phyloP scores from a whole-genome alignment of 495 filamentous ascomycete species.

The Penicillium coffeae region DNA sequence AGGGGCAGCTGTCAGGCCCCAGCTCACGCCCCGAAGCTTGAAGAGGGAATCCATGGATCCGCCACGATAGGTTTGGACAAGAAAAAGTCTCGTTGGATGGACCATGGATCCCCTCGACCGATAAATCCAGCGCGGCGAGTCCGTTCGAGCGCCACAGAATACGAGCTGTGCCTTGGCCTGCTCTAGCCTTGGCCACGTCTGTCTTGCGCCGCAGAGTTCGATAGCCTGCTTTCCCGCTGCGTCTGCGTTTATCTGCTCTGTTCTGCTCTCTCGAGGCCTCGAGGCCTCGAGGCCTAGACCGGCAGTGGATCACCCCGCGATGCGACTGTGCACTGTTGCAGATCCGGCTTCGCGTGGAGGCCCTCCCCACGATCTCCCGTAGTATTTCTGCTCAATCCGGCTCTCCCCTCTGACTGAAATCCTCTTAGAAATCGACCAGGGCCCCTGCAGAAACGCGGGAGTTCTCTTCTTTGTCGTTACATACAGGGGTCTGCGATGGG shows the following conservation, averaged over 20 bases:
- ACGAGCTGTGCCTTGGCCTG: slow-evolving; percentile 3
- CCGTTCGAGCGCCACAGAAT: slow-evolving; percentile 19
- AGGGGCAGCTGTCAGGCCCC: slow-evolving; percentile 17
- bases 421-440: background rate
- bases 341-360: no score
- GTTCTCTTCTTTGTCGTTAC: background rate
- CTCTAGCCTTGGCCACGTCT: no score
- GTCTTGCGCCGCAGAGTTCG: no score
- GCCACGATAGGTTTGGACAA: slow-evolving; percentile 20
- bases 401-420: background rate
- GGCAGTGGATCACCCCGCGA: slow-evolving; percentile 11
- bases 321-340: slow-evolving; percentile 12
- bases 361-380: slow-evolving; percentile 1
- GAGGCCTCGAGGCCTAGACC: slow-evolving; percentile 12
- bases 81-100: slow-evolving; percentile 15
- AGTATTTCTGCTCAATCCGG: no score
- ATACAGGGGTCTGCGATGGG: background rate
- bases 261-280: background rate
- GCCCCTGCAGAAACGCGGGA: background rate
- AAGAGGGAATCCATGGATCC: slow-evolving; percentile 19
- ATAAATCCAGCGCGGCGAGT: slow-evolving; percentile 8
- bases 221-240: no score
- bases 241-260: background rate
- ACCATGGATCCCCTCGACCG: slow-evolving; percentile 16
- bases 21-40: slow-evolving; percentile 10